phyloP scores from a whole-genome alignment of 2,329 filamentous ascomycete species.

The Cercospora zeina region DNA sequence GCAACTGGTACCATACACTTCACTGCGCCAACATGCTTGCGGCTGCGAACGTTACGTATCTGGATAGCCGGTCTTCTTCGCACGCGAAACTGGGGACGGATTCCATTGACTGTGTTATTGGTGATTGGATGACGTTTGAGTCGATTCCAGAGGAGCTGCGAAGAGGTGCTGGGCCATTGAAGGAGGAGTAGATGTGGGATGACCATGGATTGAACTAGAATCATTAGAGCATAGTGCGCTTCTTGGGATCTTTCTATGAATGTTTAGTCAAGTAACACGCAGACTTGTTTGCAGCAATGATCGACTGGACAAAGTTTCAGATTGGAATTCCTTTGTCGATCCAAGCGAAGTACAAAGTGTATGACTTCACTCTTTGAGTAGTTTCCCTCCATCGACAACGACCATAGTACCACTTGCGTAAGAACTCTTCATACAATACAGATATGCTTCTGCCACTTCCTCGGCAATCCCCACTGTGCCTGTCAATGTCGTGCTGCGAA shows the following conservation, averaged over 20 bases:
- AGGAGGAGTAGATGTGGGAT: not conserved
- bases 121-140: not conserved
- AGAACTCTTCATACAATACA: not conserved
- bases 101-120: not conserved
- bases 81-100: not conserved
- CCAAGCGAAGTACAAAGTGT: too few relatives aligned
- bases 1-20: not conserved
- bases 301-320: too few relatives aligned
- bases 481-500: not conserved
- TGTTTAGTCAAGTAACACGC: too few relatives aligned
- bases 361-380: not conserved
- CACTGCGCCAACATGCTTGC: not conserved
- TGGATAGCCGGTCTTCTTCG: not conserved
- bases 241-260: too few relatives aligned
- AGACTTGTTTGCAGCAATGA: too few relatives aligned
- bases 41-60: not conserved
- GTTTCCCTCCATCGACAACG: not conserved
- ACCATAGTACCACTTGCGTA: not conserved
- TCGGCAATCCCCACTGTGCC: not conserved
- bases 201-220: not conserved
- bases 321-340: too few relatives aligned
- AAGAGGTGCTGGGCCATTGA: not conserved
- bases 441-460: not conserved
- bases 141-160: not conserved
- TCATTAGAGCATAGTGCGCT: too few relatives aligned